A percentile compares a stretch with the other conserved stretches of the same genome.
Evolutionary conservation across 768 basidiomycete species (phyloP).

Genomic region (Lentinula lateritia): DNA sequence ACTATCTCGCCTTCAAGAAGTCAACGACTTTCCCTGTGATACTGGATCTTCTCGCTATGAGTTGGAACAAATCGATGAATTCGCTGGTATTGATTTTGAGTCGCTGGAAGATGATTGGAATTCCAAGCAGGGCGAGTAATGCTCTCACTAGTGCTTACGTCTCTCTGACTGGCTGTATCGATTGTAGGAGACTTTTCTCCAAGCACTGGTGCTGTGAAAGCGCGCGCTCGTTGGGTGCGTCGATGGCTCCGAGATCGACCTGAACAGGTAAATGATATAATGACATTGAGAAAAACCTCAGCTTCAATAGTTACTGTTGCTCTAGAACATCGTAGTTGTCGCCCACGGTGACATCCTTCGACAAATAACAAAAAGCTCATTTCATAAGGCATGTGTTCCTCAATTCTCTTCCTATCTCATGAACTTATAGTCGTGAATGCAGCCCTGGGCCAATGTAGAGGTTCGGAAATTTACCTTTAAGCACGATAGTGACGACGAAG

Average conservation of each 20-base stretch:
- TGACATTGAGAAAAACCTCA: not conserved
- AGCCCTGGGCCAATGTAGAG: slow-evolving; percentile 3
- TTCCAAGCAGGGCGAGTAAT: not conserved
- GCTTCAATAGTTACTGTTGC: not conserved
- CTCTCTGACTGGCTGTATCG: not conserved
- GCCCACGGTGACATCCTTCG: slow-evolving; percentile 3
- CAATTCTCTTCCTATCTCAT: not conserved
- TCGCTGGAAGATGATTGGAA: slow-evolving; percentile 6
- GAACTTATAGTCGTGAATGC: not conserved
- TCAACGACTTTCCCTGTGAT: not conserved
- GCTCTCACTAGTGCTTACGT: not conserved
- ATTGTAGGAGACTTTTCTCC: not conserved
- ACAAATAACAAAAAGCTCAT: not conserved
- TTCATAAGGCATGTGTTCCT: not conserved
- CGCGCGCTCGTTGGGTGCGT: slow-evolving; percentile 3
- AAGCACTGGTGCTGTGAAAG: not conserved
- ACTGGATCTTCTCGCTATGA: not conserved
- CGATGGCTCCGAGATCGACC: slow-evolving; percentile 1
- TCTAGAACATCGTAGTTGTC: slow-evolving; percentile 4
- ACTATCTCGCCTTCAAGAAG: slow-evolving; percentile 3
- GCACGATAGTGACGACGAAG: not conserved
- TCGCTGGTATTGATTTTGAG: not conserved
- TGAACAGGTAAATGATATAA: not conserved
- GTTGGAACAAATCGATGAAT: not conserved
- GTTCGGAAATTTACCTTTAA: not conserved